Base-by-base conservation (phyloP, 768 basidiomycete species). In the Mycena belliarum region DNA sequence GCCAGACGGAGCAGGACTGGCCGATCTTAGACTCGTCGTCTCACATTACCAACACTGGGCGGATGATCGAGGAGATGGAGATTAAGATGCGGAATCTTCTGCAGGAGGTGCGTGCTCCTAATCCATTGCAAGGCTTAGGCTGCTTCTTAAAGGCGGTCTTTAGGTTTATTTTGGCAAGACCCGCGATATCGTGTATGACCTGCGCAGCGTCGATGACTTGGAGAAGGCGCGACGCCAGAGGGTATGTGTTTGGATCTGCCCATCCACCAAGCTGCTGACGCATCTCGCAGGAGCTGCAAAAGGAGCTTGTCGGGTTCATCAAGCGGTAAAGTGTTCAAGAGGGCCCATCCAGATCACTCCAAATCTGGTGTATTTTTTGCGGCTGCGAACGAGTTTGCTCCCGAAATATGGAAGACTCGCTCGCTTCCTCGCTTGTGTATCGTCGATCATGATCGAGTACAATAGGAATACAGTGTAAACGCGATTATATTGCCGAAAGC, bases 61-160 rank as follows among this genome's bases (percentile, higher is more conserved):
- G 82, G 63, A 89, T 98, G 87, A 88, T 99, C 61, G 97, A 99
- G 73, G 97, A 98, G 63, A 95, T 96, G 93, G 97, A 99, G 75
- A 93, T 95, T 71, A 98, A 98, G 78, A 95, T 98, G 93, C 84
- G 97, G 37, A 97, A 97, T 72, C 76, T 94, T 54, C 79, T 99
- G 46, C 91, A 93, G 73, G 93, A 95, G 79, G 92, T 86, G 57
- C 44, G 76, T 7, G 26, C 15, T 60, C 21, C 15, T 60, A 11
- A 18, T 20, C 57, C 49, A 21, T 32, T 12, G 26, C 11, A 35
- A 14, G 24, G 37, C 11, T 47, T 24, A 49, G 53, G 59, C 24
- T 20, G 51, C 43, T 28, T 44, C n/a, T n/a, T n/a, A n/a, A n/a
- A n/a, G n/a, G n/a, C 26, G 51, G 47, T 25, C 45, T 28, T 49